These are phyloP conservation scores for Fusarium dimerum DNA, from an alignment of 2,329 filamentous ascomycete species.

Conservation along the genomic window DNA sequence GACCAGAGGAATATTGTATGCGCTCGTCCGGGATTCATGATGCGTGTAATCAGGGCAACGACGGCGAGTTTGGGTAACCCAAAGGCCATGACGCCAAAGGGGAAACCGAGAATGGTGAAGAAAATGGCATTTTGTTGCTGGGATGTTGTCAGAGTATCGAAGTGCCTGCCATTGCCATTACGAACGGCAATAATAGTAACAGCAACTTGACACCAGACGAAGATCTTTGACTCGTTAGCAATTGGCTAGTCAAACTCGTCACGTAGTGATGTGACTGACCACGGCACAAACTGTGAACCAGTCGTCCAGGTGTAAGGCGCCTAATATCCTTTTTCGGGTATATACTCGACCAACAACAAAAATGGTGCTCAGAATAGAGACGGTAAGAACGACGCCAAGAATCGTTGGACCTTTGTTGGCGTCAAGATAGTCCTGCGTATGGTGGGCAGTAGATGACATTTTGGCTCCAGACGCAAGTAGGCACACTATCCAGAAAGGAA, in stretches of 20 bases:
- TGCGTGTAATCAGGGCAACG: constrained; percentile 38
- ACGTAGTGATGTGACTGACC: constrained; percentile 1
- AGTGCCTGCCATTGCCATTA: constrained; percentile 43
- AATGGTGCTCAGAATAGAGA: constrained; percentile 12
- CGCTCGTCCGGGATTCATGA: constrained; percentile 37
- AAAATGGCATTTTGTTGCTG: constrained; percentile 34
- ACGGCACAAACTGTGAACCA: constrained; percentile 12
- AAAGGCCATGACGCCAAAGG: constrained; percentile 41
- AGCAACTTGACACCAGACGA: constrained; percentile 36
- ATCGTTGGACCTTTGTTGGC: constrained; percentile 17
- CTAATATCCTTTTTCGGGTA: constrained; percentile 15
- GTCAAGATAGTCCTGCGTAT: constrained; percentile 13
- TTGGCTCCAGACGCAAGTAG: too few species aligned
- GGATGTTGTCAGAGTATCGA: constrained; percentile 28
- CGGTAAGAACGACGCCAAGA: constrained; percentile 6
- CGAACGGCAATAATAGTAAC: constrained; percentile 37
- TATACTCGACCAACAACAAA: constrained; percentile 14
- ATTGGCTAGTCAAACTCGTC: neutral
- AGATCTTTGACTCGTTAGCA: constrained; percentile 21
- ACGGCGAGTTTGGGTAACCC: constrained; percentile 44
- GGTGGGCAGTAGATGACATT: constrained; percentile 1
- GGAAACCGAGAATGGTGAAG: constrained; percentile 40
- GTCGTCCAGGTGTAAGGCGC: constrained; percentile 14
- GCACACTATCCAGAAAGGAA: too few species aligned
- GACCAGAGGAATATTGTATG: constrained; percentile 41